These are phyloP conservation scores for Sclerotinia nivalis DNA, from an alignment of 2,329 filamentous ascomycete species.

Conservation along the genomic window DNA sequence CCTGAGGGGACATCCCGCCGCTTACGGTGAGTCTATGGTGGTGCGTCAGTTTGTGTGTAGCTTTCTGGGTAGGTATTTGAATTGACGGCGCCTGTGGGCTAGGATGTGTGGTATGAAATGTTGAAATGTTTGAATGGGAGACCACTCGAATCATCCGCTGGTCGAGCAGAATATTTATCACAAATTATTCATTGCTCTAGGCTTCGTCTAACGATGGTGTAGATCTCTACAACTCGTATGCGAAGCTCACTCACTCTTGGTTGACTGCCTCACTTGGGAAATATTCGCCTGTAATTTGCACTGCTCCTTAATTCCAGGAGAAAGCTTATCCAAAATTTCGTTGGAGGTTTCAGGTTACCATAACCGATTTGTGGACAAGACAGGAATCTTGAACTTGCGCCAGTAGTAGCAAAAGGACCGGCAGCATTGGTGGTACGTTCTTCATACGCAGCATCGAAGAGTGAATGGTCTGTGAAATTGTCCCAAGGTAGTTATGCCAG, in stretches of 20 bases:
- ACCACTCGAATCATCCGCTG: neutral
- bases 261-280: neutral
- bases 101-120: neutral
- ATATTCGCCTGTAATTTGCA: neutral
- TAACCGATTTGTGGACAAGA: slow-evolving; percentile 15
- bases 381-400: slow-evolving; percentile 3
- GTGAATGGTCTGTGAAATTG: slow-evolving; percentile 1
- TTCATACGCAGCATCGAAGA: slow-evolving; percentile 17
- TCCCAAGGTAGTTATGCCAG: neutral
- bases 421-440: slow-evolving; percentile 3
- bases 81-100: neutral
- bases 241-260: slow-evolving; percentile 1
- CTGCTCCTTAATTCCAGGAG: slow-evolving; percentile 5
- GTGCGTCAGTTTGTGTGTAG: neutral
- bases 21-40: neutral
- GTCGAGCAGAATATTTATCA: neutral
- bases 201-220: neutral
- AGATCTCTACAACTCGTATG: neutral
- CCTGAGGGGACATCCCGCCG: neutral
- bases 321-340: neutral
- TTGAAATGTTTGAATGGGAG: neutral
- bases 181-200: neutral
- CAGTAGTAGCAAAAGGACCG: neutral
- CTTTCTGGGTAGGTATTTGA: neutral
- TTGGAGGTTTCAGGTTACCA: neutral